Evolutionary conservation across 441 rosid species (phyloP), one percentile per base, ranked within the genome.

Genomic region (Pelargonium fulgidum): DNA sequence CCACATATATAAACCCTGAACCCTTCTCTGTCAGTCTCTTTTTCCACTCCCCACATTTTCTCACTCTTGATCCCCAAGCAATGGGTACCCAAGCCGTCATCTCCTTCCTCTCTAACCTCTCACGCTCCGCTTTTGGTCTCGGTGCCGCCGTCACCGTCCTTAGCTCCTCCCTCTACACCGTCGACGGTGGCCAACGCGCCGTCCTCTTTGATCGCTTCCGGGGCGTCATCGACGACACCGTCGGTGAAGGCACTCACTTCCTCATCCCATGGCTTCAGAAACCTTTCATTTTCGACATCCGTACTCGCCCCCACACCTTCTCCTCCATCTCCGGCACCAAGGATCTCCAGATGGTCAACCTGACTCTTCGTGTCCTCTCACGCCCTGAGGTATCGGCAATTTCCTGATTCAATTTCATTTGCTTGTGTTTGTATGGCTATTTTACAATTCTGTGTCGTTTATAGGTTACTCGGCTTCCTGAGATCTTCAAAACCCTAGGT

Each of bases 341-440:
- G 77, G 97, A 94, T 84, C 96, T 94, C 11, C 99, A 94, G 89
- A 94, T 91, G 99, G 99, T 91, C 54, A 90, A 90, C 68, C 97
- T 94, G 68, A 89, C 94, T 29, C 99, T 93, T 65, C 96, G 97
- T 62, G 88, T 94, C 41, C 97, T 91, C 76, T 88, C 99, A 33
- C 96, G 89, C 14, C 99, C 97, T 0, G 87, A 93, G 93, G 99
- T 87, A 73, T 47, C 13, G 0, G 12, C 33, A 1, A 24, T 14
- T 13, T 54, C 64, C 26, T 42, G 44, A 11, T 20, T 11, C 3
- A 11, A 4, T 65, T 52, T 50, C 10, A 10, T 19, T 47, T 33
- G 36, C 12, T 33, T 50, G 22, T 68, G 12, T 50, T 19, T 6
- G 20, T 14, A 12, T 62, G 36, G 65, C 1, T 22, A 22, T 58